Evolutionary conservation across 108 stramenopile species (phyloP).

Genomic region (Licmophora abbreviata): DNA sequence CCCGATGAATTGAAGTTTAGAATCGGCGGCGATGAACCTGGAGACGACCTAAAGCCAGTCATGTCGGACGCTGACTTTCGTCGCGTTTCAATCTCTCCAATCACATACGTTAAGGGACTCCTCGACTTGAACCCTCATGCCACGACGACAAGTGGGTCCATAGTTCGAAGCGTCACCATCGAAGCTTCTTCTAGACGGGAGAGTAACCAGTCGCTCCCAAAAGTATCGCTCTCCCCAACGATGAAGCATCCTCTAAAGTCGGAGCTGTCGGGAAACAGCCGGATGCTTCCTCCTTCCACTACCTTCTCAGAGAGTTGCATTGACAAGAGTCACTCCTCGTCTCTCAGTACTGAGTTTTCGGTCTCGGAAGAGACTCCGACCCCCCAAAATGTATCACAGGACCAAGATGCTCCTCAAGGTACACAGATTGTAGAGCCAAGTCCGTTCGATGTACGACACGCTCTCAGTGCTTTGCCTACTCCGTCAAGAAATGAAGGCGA

Average conservation of each 20-base stretch:
- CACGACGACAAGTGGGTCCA: not conserved
- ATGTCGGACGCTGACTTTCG: not conserved
- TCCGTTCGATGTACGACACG: not conserved
- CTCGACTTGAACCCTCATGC: not conserved
- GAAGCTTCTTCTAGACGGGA: not conserved
- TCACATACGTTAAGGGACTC: too few species aligned
- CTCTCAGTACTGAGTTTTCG: not conserved
- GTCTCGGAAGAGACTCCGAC: not conserved
- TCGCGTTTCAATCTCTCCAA: constrained; percentile 6
- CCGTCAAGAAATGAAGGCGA: constrained; percentile 1
- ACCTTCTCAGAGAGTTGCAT: not conserved
- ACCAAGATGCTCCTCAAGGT: not conserved
- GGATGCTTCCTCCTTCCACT: not conserved
- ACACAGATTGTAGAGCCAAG: not conserved
- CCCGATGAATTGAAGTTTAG: not conserved
- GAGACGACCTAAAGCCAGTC: not conserved
- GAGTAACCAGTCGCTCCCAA: not conserved
- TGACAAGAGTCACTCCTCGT: not conserved
- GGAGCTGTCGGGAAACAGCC: not conserved
- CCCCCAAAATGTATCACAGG: not conserved
- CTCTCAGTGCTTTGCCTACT: constrained; percentile 3
- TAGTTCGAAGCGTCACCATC: not conserved
- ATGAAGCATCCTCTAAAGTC: not conserved
- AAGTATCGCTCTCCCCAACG: not conserved
- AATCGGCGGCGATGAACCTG: constrained; percentile 7